Evolutionary conservation across 192 early-diverging fungal species (phyloP), one percentile per base, ranked within the genome.

Genomic region (Tieghemiomyces parasiticus): DNA sequence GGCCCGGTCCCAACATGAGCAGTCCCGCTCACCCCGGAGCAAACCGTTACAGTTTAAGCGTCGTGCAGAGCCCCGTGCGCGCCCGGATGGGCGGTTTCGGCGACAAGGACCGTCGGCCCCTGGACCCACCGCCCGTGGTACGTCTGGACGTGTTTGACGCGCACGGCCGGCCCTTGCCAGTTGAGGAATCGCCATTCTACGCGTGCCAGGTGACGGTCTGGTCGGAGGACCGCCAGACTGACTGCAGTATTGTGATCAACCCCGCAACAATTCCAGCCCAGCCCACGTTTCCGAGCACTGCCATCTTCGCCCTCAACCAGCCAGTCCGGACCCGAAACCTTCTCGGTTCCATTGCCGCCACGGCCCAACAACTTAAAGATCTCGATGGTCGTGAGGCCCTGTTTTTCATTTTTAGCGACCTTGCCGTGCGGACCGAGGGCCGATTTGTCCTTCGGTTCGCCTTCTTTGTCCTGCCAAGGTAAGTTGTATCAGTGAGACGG

Each of bases 41-140:
- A n/a, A n/a, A n/a, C n/a, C n/a, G n/a, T n/a, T n/a, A n/a, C n/a
- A n/a, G n/a, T n/a, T n/a, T 87, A n/a, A 67, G 74, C 35, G 76
- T 89, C 60, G 78, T 78, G 8, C 85, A 87, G 63, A 80, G 85
- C 59, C 87, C 85, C 30, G 65, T 75, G 35, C 64, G 79, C 52
- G 87, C 87, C 32, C 74, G 85, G 9, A 84, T 85, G 82, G 85
- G 84, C 60, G 85, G 84, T 16, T 87, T 85, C 62, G 81, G 83
- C 35, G 84, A 87, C 48, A 87, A 86, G 69, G 84, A 84, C 67
- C 72, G 81, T 34, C 78, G 84, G 55, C 81, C 81, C 12, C 69
- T 86, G 51, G 77, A 80, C 34, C 84, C 84, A 4, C 84, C 84
- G n/a, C 84, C 84, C 26, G 80, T 86, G 46, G 69, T 82, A 4